Percentiles rank a stretch among this genome's conserved stretches.
phyloP scores from a whole-genome alignment of 805 yeast genomes.

The Saccharomycopsis fibuligera region DNA sequence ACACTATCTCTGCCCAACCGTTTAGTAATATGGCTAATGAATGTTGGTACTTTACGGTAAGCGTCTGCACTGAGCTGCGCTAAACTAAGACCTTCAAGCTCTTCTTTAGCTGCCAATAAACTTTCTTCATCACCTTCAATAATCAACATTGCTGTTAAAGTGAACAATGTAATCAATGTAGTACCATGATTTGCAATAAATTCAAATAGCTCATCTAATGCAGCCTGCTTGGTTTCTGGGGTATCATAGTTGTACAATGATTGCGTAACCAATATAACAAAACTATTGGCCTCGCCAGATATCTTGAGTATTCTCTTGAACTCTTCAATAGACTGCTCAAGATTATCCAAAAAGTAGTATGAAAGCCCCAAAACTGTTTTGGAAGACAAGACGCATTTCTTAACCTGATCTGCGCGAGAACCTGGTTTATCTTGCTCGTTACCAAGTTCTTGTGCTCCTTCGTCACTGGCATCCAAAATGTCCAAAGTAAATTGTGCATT shows the following conservation, averaged over 20 bases:
- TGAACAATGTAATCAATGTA: constrained; percentile 58
- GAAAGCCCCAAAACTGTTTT: constrained; percentile 68
- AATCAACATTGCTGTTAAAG: constrained; percentile 75
- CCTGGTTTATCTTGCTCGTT: constrained; percentile 25
- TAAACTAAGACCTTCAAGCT: constrained; percentile 48
- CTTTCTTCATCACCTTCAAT: constrained; percentile 53
- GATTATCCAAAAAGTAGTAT: constrained; percentile 54
- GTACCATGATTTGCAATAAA: constrained; percentile 60
- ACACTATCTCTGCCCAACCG: constrained; percentile 28
- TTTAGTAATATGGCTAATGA: constrained; percentile 46
- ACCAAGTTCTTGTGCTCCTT: constrained; percentile 34
- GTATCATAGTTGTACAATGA: constrained; percentile 71
- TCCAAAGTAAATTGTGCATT: constrained; percentile 51
- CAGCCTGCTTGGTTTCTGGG: constrained; percentile 74
- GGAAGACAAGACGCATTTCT: constrained; percentile 43
- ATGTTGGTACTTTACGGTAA: constrained; percentile 48
- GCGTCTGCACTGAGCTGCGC: constrained; percentile 43
- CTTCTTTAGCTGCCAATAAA: constrained; percentile 56
- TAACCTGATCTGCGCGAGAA: constrained; percentile 14
- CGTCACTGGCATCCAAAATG: too few species aligned
- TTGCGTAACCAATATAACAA: constrained; percentile 72
- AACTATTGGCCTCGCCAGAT: constrained; percentile 47
- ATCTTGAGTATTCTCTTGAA: constrained; percentile 56
- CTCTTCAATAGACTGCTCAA: constrained; percentile 60
- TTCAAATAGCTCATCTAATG: constrained; percentile 72